phyloP scores from a whole-genome alignment of 1,284 basidiomycete genomes.

The Tilletia indica region DNA sequence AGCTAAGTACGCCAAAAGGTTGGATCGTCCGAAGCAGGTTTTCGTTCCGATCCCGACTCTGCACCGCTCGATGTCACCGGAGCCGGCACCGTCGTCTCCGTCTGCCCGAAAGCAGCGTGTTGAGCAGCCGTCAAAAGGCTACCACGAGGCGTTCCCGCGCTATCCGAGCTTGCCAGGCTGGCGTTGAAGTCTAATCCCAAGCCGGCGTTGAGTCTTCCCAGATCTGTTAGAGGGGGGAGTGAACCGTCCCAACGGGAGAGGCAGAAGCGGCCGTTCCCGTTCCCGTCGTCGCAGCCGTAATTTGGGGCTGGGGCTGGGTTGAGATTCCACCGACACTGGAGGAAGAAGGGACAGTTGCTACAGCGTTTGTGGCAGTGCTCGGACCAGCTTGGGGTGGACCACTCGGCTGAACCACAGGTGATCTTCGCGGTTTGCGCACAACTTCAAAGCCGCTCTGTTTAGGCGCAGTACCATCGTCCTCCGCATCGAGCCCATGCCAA shows the following conservation, averaged over 20 bases:
- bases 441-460: conserved; percentile 2
- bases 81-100: neutral
- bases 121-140: neutral
- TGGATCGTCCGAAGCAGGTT: neutral
- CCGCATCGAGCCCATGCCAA: neutral
- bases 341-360: neutral
- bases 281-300: neutral
- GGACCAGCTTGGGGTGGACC: neutral
- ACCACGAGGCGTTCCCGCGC: neutral
- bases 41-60: neutral
- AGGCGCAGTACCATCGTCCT: neutral
- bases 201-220: conserved; percentile 8
- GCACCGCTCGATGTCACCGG: no score
- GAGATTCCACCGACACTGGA: neutral
- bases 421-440: neutral
- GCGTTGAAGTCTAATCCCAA: conserved; percentile 3
- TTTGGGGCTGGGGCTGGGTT: neutral
- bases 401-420: neutral
- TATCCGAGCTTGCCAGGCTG: neutral
- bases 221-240: conserved; percentile 2
- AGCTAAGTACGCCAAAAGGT: neutral
- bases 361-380: neutral
- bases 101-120: neutral
- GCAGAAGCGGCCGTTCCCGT: neutral
- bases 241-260: conserved; percentile 13